Percentiles rank a stretch among this genome's conserved stretches.
Evolutionary conservation across 139 green algal species (phyloP).

Genomic region (Volvox africanus): DNA sequence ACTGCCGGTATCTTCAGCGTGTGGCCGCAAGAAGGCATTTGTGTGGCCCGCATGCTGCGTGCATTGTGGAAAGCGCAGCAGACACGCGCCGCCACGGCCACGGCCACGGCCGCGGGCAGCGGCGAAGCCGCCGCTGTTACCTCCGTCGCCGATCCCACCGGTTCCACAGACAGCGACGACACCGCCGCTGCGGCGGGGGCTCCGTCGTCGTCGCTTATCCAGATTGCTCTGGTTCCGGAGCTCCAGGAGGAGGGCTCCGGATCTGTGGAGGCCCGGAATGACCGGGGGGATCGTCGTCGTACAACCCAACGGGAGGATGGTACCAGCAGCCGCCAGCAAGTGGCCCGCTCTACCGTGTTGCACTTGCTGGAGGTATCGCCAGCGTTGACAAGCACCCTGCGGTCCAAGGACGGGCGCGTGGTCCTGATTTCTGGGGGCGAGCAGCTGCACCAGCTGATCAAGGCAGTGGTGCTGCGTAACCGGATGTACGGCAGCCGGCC

Average conservation of each 20-base stretch:
- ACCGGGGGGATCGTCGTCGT: not conserved
- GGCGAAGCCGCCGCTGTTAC: not conserved
- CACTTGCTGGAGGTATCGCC: conserved; percentile 26
- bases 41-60: conserved; percentile 6
- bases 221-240: conserved; percentile 27
- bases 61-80: conserved; percentile 36
- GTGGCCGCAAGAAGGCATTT: conserved; percentile 16
- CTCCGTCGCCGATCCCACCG: not conserved
- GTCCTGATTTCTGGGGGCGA: not conserved
- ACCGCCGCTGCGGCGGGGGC: not conserved
- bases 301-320: too few species aligned
- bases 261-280: not conserved
- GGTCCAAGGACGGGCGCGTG: not conserved
- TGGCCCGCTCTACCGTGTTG: conserved; percentile 15
- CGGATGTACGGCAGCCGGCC: conserved; percentile 6
- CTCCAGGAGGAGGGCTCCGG: not conserved
- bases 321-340: not conserved
- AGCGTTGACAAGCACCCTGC: not conserved
- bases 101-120: not conserved
- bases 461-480: conserved; percentile 36
- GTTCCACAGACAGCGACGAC: not conserved
- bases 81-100: not conserved
- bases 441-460: conserved; percentile 22
- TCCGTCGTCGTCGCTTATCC: not conserved
- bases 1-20: conserved; percentile 1